Base-by-base conservation (phyloP, 1,139 yeast genomes). In the Kluyveromyces sp. region DNA sequence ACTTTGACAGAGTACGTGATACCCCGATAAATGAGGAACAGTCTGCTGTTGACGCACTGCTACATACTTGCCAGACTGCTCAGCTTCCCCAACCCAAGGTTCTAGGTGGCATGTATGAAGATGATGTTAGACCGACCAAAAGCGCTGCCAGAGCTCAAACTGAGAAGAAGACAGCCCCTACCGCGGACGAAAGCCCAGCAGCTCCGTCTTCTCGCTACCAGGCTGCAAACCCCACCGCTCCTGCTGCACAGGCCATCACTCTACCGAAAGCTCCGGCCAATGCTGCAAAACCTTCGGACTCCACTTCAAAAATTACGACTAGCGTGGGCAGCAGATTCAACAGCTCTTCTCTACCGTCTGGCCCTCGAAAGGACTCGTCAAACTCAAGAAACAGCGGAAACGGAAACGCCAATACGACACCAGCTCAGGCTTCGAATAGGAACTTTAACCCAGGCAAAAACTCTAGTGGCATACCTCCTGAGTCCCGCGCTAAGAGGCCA, bases 91-190 rank as follows among this genome's bases (percentile, higher is more conserved):
- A 38, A 13, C 19, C n/a, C 8, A 19, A 19, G 28, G 19, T 22
- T 6, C 22, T 34, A 7, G 29, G 36, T n/a, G 32, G 35, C 25
- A 38, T 38, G 41, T 38, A 38, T 15, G 41, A 43, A 29, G 47
- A 45, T 13, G 45, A 42, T 15, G 30, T 19, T 4, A 29, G 18
- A 3, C 34, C 43, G 4, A 18, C 39, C 6, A 45, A 45, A 15
- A 35, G 47, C 20, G n/a, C 28, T 2, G 35, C 41, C 6, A 16
- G 11, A n/a, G 17, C 36, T 33, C 12, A 13, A 16, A 13, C 13
- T 30, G 33, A 12, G 7, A 30, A 22, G 26, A 22, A 22, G 30
- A 3, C 16, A 36, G 37, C 11, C 13, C 36, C 25, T 29, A n/a
- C n/a, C n/a, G n/a, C n/a, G n/a, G n/a, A n/a, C n/a, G n/a, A n/a